Evolutionary conservation across 208 protist genomes (phyloP), one percentile per base, ranked within the genome.

Genomic region (Leishmania braziliensis): DNA sequence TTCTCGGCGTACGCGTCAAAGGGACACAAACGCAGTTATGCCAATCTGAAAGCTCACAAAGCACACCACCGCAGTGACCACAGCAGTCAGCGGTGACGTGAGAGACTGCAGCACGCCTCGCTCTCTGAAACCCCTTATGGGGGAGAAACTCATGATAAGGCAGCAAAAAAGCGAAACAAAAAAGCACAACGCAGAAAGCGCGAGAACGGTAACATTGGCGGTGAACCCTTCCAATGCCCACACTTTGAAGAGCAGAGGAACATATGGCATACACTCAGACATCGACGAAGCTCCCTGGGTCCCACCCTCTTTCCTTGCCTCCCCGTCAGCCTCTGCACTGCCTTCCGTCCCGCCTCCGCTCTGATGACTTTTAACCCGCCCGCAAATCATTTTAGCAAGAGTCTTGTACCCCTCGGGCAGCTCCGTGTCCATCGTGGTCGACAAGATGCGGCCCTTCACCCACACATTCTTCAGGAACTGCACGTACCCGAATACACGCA

Each of bases 391-490:
- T 29, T 79, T 48, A 0, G 73, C 78, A 36, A 93, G 62, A 62
- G 65, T 84, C 39, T 86, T 85, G 77, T 87, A 88, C 46, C 86
- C 83, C 51, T 89, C 81, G 39, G 83, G 83, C 50, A 89, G 81
- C 75, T 92, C 89, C 0, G 48, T 78, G 77, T 89, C 74, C 75
- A 79, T 79, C 12, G 88, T 85, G 12, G 83, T 87, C 60, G 80
- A 81, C 50, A 79, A 62, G 46, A 93, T 91, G 60, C 86, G 88
- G 3, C 78, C 77, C 51, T 89, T 90, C 54, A 90, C 79, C 85
- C 79, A 90, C 48, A 92, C 86, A 68, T 81, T 89, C 79, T 87
- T 86, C 43, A 94, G 68, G 76, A 94, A 94, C 77, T 92, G 90
- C 56, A 91, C 79, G 82, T 92, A 77, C 16, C 84, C 82, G 78